Conservation (phyloP, 225 moss, liverwort and hornwort genomes). For the Sphagnum tenellum region DNA sequence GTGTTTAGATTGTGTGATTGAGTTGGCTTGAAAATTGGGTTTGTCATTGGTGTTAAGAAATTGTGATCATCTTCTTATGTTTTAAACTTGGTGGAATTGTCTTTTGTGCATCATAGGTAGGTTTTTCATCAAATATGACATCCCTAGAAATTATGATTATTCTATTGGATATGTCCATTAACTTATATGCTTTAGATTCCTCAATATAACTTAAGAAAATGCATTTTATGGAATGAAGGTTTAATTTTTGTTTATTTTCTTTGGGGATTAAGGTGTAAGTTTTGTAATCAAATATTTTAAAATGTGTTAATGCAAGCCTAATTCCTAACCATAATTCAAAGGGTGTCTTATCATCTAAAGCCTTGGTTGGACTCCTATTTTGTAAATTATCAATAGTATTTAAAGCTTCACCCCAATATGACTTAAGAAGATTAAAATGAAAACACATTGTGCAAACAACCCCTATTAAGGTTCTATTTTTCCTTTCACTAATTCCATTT, state of each 20-base stretch:
- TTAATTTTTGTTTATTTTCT: conserved; percentile 2
- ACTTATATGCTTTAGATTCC: neutral
- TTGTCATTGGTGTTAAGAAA: neutral
- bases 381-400: neutral
- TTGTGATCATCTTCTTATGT: neutral
- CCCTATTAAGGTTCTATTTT: conserved; percentile 1
- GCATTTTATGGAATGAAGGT: neutral
- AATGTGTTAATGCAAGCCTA: neutral
- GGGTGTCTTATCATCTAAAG: neutral
- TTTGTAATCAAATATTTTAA: conserved; percentile 2
- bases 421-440: neutral
- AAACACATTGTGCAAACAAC: no score
- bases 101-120: no score
- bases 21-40: neutral
- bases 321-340: neutral
- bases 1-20: neutral
- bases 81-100: neutral
- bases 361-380: neutral
- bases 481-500: neutral
- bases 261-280: conserved; percentile 1
- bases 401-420: conserved; percentile 5
- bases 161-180: neutral
- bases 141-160: neutral
- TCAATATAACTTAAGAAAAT: conserved; percentile 6
- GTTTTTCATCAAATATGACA: conserved; percentile 2